Evolutionary conservation across 176 grass and related monocot genomes (phyloP).

Genomic region (Eragrostis curvula): DNA sequence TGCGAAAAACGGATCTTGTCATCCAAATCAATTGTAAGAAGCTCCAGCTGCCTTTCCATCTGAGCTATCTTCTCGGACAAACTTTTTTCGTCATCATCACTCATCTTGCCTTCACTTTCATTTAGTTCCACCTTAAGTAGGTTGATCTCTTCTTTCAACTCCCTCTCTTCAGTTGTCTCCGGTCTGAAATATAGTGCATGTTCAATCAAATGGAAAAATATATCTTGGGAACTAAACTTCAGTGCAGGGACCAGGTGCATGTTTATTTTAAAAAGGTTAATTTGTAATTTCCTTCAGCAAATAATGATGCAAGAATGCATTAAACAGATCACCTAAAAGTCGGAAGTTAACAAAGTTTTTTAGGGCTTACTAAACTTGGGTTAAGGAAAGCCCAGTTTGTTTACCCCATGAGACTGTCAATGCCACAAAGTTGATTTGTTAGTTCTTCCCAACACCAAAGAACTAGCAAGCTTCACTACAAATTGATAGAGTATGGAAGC

Average conservation of each 20-base stretch:
- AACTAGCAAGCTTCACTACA: neutral
- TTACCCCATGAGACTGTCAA: neutral
- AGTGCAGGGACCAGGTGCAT: neutral
- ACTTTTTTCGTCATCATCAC: slow-evolving; percentile 27
- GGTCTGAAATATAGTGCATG: slow-evolving; percentile 39
- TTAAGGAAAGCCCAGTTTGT: neutral
- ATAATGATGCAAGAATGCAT: neutral
- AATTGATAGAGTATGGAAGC: neutral
- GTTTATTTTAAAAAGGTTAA: neutral
- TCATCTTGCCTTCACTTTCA: slow-evolving; percentile 50
- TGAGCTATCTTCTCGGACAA: slow-evolving; percentile 42
- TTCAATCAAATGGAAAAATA: slow-evolving; percentile 22
- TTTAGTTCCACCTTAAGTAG: slow-evolving; percentile 33
- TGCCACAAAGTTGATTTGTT: neutral
- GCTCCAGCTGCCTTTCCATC: slow-evolving; percentile 49
- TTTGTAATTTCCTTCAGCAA: slow-evolving; percentile 16
- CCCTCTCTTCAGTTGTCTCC: slow-evolving; percentile 48
- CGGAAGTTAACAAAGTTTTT: neutral
- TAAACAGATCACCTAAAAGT: neutral
- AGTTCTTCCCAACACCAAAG: neutral
- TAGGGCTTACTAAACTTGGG: neutral
- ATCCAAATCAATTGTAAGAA: slow-evolving; percentile 45
- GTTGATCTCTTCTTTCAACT: slow-evolving; percentile 51
- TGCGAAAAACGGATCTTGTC: slow-evolving; percentile 56
- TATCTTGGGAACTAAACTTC: neutral